These are phyloP conservation scores for Leccinum pellstonianum DNA, from an alignment of 768 basidiomycete genomes.

Conservation along the genomic window DNA sequence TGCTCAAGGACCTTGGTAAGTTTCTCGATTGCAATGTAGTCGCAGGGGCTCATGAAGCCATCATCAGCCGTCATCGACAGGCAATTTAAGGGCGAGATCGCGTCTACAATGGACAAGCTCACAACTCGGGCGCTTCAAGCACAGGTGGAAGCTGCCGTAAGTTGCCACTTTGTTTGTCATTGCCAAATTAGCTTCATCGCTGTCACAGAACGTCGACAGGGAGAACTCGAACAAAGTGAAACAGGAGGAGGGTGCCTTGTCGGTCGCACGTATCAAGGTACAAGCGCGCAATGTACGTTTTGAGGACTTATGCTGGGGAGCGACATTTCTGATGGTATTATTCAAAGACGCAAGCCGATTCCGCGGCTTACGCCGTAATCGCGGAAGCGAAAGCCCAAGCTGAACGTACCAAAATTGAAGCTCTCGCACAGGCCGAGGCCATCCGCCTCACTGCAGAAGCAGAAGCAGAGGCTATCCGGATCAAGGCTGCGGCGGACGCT, in stretches of 20 bases:
- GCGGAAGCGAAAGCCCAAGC: constrained; percentile 76
- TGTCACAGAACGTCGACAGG: constrained; percentile 69
- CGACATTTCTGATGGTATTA: constrained; percentile 5
- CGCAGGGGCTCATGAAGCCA: constrained; percentile 4
- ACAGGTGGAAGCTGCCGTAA: constrained; percentile 81
- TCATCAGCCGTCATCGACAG: constrained; percentile 75
- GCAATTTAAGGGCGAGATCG: constrained; percentile 88
- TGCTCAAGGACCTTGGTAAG: constrained; percentile 74
- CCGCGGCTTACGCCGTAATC: constrained; percentile 72
- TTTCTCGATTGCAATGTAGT: neutral
- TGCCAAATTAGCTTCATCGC: neutral
- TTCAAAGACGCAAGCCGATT: constrained; percentile 62
- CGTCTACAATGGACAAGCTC: constrained; percentile 79
- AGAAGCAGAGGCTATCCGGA: constrained; percentile 64
- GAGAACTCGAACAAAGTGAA: constrained; percentile 89
- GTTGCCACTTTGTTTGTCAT: constrained; percentile 19
- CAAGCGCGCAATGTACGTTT: constrained; percentile 49
- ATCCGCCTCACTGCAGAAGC: constrained; percentile 74
- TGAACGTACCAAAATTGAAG: constrained; percentile 62
- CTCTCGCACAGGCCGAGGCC: constrained; percentile 75
- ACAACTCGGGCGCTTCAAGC: constrained; percentile 83
- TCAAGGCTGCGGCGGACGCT: constrained; percentile 63
- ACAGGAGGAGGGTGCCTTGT: constrained; percentile 75
- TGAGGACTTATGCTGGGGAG: neutral
- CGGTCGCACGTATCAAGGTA: constrained; percentile 76